These are phyloP conservation scores for Arachis monticola DNA, from an alignment of 331 rosid genomes.

Conservation along the genomic window DNA sequence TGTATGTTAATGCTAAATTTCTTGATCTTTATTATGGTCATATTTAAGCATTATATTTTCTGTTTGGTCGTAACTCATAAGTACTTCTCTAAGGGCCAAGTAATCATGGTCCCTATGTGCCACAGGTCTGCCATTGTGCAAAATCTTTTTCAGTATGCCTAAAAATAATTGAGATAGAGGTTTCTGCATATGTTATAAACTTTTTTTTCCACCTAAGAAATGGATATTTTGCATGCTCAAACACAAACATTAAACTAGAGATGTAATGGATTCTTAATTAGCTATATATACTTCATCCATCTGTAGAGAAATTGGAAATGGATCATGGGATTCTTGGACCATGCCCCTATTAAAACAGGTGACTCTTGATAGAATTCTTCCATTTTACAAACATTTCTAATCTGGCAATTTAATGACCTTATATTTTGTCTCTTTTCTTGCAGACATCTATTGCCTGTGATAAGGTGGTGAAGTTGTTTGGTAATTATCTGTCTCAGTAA, in stretches of 20 bases:
- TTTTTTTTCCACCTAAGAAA: slow-evolving; percentile 14
- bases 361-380: slow-evolving; percentile 31
- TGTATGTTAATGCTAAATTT: slow-evolving; percentile 57
- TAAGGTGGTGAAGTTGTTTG: slow-evolving; percentile 69
- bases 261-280: slow-evolving; percentile 27
- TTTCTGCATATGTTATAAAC: not conserved
- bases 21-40: slow-evolving; percentile 20
- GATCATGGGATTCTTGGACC: slow-evolving; percentile 84
- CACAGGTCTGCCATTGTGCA: slow-evolving; percentile 1
- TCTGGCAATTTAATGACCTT: slow-evolving; percentile 30
- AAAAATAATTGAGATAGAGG: slow-evolving; percentile 8
- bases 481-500: slow-evolving; percentile 36
- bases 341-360: slow-evolving; percentile 79
- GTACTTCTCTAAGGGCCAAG: slow-evolving; percentile 16
- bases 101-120: slow-evolving; percentile 13
- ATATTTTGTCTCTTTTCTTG: slow-evolving; percentile 42
- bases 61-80: slow-evolving; percentile 5
- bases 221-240: not conserved
- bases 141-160: slow-evolving; percentile 27
- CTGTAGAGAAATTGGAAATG: slow-evolving; percentile 83
- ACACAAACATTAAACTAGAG: not conserved
- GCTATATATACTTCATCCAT: slow-evolving; percentile 33
- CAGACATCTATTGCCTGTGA: slow-evolving; percentile 84
- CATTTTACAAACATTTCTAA: slow-evolving; percentile 28
- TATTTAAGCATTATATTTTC: slow-evolving; percentile 16